Evolutionary conservation across 1,284 basidiomycete genomes (phyloP).

Genomic region (Ustilago esculenta): DNA sequence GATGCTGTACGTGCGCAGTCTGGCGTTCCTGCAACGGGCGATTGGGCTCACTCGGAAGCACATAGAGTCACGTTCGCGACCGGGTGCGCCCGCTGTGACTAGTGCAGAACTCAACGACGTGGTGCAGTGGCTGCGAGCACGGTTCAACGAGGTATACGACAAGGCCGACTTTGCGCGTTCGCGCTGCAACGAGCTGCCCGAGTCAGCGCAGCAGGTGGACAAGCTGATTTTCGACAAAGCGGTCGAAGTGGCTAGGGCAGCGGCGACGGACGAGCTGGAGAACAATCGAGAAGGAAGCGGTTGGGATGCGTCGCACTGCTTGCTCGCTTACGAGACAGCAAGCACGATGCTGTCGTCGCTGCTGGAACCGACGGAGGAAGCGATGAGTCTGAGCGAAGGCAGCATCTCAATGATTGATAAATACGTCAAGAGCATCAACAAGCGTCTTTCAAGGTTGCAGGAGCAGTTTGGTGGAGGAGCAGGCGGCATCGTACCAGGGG

Average conservation of each 20-base stretch:
- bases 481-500: not conserved
- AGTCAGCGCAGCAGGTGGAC: conserved; percentile 69
- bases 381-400: conserved; percentile 62
- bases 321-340: conserved; percentile 92
- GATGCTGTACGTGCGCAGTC: conserved; percentile 89
- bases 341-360: conserved; percentile 90
- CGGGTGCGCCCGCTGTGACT: conserved; percentile 50
- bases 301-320: conserved; percentile 79
- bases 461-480: conserved; percentile 24
- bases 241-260: conserved; percentile 78
- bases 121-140: conserved; percentile 72
- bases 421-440: conserved; percentile 62
- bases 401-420: conserved; percentile 61
- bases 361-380: conserved; percentile 87
- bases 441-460: conserved; percentile 53
- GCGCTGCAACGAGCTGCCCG: conserved; percentile 69
- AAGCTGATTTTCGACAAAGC: conserved; percentile 72
- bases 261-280: conserved; percentile 87
- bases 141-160: conserved; percentile 73
- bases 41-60: conserved; percentile 71
- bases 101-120: conserved; percentile 72
- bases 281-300: conserved; percentile 69
- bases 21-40: conserved; percentile 90
- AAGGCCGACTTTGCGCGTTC: conserved; percentile 72
- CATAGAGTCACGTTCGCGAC: conserved; percentile 63